These are phyloP conservation scores for Aspergillus novofumigatus DNA, from an alignment of 2,329 filamentous ascomycete genomes.

Conservation along the genomic window DNA sequence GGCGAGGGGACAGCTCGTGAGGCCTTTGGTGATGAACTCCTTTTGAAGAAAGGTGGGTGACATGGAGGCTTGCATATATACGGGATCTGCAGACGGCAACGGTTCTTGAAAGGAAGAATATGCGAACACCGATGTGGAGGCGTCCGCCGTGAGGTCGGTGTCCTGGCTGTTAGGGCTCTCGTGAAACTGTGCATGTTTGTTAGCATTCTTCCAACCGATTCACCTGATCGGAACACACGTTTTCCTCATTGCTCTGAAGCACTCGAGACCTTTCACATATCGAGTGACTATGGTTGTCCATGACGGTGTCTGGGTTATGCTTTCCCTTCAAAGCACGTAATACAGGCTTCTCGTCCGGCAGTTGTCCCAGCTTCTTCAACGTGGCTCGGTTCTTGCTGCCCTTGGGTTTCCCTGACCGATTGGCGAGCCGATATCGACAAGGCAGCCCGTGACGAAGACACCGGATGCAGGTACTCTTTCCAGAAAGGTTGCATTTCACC, in stretches of 20 bases:
- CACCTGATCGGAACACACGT: not conserved
- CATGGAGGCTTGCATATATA: conserved; percentile 24
- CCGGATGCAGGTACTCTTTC: conserved; percentile 34
- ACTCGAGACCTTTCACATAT: not conserved
- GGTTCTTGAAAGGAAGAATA: not conserved
- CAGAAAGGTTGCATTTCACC: conserved; percentile 37
- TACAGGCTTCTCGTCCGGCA: conserved; percentile 28
- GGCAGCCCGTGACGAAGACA: conserved; percentile 35
- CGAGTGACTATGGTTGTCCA: conserved; percentile 10
- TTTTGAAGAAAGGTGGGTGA: conserved; percentile 29
- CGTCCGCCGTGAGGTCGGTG: not conserved
- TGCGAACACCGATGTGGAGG: not conserved
- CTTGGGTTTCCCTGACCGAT: conserved; percentile 38
- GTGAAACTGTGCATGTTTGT: not conserved
- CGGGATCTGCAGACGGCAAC: conserved; percentile 8
- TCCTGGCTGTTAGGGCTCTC: not conserved
- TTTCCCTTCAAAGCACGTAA: conserved; percentile 15
- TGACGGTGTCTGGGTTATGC: conserved; percentile 9
- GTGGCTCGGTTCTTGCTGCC: conserved; percentile 38
- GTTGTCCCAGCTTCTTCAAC: conserved; percentile 32
- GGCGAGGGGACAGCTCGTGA: conserved; percentile 25
- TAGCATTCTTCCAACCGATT: not conserved
- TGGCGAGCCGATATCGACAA: conserved; percentile 36
- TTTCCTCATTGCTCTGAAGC: not conserved
- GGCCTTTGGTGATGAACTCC: conserved; percentile 24